Evolutionary conservation across 768 basidiomycete species (phyloP).

Genomic region (Fibroporia radiculosa): DNA sequence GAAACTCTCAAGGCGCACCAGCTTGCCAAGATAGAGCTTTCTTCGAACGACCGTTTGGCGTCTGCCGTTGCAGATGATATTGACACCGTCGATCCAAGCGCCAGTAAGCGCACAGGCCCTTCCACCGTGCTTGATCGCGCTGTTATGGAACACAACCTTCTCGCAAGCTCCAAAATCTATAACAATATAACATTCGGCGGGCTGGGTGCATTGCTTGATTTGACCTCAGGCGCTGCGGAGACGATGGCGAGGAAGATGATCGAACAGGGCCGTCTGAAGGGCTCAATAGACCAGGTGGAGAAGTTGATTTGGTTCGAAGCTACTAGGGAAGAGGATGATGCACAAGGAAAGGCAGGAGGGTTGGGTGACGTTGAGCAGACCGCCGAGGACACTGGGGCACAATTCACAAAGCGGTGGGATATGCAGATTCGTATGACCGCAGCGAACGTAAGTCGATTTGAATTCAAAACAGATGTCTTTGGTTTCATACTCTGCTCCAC

Average conservation of each 20-base stretch:
- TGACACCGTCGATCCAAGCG: constrained; percentile 38
- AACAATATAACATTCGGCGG: constrained; percentile 96
- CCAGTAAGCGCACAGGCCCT: constrained; percentile 82
- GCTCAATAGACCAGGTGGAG: constrained; percentile 93
- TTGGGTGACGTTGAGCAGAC: constrained; percentile 82
- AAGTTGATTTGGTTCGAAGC: constrained; percentile 91
- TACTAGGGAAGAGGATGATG: constrained; percentile 79
- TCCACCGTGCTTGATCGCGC: constrained; percentile 95
- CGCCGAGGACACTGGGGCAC: constrained; percentile 80
- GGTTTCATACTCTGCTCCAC: constrained; percentile 8
- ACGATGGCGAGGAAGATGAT: constrained; percentile 99
- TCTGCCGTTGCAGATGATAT: constrained; percentile 57
- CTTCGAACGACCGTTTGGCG: constrained; percentile 74
- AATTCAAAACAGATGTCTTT: neutral
- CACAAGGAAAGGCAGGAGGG: constrained; percentile 91
- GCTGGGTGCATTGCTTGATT: constrained; percentile 81
- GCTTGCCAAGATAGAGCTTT: constrained; percentile 83
- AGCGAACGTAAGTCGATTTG: constrained; percentile 53
- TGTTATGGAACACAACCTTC: constrained; percentile 97
- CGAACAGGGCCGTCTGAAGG: constrained; percentile 89
- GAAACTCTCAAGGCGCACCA: constrained; percentile 85
- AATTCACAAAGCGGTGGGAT: constrained; percentile 95
- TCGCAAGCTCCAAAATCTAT: constrained; percentile 95
- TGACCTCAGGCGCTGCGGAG: constrained; percentile 90
- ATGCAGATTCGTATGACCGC: constrained; percentile 84